Conservation (phyloP, 768 basidiomycete species). For the Leucocoprinus leucothites region DNA sequence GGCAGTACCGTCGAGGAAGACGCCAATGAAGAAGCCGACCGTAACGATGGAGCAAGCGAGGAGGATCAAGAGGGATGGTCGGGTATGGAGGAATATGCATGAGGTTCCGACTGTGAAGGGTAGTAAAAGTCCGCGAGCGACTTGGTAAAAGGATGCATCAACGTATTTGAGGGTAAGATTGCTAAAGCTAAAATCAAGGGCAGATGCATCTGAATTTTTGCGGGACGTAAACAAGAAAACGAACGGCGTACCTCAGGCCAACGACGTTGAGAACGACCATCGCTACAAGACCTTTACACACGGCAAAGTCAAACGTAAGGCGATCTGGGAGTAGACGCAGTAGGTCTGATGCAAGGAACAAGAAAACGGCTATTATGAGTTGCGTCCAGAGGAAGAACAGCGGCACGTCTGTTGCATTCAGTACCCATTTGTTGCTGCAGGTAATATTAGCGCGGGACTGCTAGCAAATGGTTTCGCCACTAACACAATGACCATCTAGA, state of each 20-base stretch:
- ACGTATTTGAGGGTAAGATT: slow-evolving; percentile 93
- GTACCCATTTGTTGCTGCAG: slow-evolving; percentile 86
- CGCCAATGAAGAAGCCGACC: slow-evolving; percentile 86
- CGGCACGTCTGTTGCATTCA: slow-evolving; percentile 69
- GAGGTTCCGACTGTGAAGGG: slow-evolving; percentile 94
- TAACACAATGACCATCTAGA: slow-evolving; percentile 90
- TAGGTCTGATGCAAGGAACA: slow-evolving; percentile 65
- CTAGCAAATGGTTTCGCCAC: slow-evolving; percentile 6
- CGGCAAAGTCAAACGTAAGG: slow-evolving; percentile 57
- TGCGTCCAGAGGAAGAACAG: slow-evolving; percentile 87
- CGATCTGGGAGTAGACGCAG: slow-evolving; percentile 66
- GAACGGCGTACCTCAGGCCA: slow-evolving; percentile 63
- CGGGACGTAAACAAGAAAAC: not conserved
- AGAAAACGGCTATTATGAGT: slow-evolving; percentile 71
- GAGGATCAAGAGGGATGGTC: slow-evolving; percentile 75
- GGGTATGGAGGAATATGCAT: slow-evolving; percentile 67
- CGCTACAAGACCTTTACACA: slow-evolving; percentile 71
- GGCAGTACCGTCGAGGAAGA: slow-evolving; percentile 70
- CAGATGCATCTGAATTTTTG: not conserved
- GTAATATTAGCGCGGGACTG: slow-evolving; percentile 12
- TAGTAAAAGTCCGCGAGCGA: slow-evolving; percentile 90
- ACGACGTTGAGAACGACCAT: slow-evolving; percentile 77
- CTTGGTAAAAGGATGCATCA: slow-evolving; percentile 93
- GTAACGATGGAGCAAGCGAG: slow-evolving; percentile 80
- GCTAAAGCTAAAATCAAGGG: slow-evolving; percentile 55